Evolutionary conservation across 169 alveolate genomes (phyloP).

Genomic region (Blepharisma undulans): DNA sequence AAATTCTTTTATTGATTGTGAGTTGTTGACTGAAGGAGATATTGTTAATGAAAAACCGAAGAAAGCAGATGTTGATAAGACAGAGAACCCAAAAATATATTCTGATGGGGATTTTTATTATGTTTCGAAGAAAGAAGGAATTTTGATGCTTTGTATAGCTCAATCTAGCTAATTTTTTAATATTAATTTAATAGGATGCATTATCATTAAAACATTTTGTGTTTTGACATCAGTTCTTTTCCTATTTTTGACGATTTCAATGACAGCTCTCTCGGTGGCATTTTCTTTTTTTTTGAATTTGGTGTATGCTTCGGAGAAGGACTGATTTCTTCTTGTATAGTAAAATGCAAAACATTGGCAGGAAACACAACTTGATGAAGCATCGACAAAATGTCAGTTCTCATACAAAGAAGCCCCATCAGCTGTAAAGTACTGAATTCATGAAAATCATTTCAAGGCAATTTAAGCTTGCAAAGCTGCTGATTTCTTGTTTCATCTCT

Average conservation of each 20-base stretch:
- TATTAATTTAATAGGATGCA: not conserved
- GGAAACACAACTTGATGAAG: constrained; percentile 21
- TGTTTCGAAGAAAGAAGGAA: not conserved
- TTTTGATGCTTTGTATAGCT: not conserved
- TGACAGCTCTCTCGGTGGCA: not conserved
- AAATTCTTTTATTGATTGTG: not conserved
- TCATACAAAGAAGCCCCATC: constrained; percentile 22
- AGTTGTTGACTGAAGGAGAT: not conserved
- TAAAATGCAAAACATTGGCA: constrained; percentile 9
- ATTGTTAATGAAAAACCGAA: not conserved
- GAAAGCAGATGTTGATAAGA: not conserved
- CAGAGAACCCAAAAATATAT: not conserved
- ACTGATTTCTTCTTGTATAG: not conserved
- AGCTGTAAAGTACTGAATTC: constrained; percentile 5
- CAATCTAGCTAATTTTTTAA: not conserved
- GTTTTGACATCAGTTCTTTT: not conserved
- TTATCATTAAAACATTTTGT: not conserved
- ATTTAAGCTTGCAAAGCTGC: not conserved
- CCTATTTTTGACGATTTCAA: not conserved
- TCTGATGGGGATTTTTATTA: not conserved
- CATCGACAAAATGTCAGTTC: not conserved
- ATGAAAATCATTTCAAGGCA: constrained; percentile 15
- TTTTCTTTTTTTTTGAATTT: not conserved
- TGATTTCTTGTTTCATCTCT: constrained; percentile 20
- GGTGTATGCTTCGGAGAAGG: not conserved